Evolutionary conservation across 345 rosid genomes (phyloP), one percentile per base, ranked within the genome.

Genomic region (Citrus mangshanensis): DNA sequence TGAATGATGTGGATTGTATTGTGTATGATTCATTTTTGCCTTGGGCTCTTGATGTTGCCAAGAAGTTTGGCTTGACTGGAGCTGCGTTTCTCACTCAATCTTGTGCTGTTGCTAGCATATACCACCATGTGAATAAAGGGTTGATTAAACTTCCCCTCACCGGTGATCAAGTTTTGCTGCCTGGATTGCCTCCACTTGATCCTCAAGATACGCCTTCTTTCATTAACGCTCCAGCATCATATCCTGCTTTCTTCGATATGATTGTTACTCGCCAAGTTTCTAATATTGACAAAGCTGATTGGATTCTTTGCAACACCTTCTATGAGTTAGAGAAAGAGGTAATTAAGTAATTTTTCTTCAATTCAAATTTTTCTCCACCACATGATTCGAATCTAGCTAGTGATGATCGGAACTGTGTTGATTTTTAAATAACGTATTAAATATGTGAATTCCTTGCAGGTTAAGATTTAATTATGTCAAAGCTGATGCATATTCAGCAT

Each of bases 321-420:
- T 76, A 77, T 71, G 80, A 74, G 51, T 80, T 88, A 74, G 89
- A 93, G 78, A 80, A 80, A 22, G 84, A 93, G 87, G 90, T 89
- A 85, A 27, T 28, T 51, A 40, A 16, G 1, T 42, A 10, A 10
- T 42, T 42, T 42, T 42, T 42, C 13, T 42, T 10, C 9, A 10
- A 2, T 42, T 42, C 14, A 42, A 42, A 10, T 0, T 42, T 42
- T 42, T 42, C 49, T 42, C 14, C 0, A 12, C 14, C 49, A 42
- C 49, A 42, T 9, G 49, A 42, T 42, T 42, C 14, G 49, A 42
- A 42, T 42, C 14, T 12, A 25, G n/a, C 27, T 25, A 13, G 49
- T 0, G 49, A 42, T 42, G 49, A 42, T 42, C 14, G 10, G 49
- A 42, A 42, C 49, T 12, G 14, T 42, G 49, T 10, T 42, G 49